Evolutionary conservation across 768 basidiomycete genomes (phyloP).

Genomic region (Fistulinella prunicolor): DNA sequence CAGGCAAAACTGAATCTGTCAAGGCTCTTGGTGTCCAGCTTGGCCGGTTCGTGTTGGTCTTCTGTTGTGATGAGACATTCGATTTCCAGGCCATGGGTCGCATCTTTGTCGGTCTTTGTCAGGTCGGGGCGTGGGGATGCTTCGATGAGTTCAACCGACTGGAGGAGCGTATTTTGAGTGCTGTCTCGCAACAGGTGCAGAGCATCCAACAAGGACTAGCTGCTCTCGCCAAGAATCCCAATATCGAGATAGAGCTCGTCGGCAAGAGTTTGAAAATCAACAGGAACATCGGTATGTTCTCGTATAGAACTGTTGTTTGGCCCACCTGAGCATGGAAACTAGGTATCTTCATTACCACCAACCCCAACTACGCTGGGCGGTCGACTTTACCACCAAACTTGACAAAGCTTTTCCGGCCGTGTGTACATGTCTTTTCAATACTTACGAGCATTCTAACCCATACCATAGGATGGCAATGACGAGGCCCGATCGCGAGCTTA

Average conservation of each 20-base stretch:
- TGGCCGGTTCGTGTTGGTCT: slow-evolving; percentile 99
- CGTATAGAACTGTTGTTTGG: not conserved
- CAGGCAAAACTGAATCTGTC: slow-evolving; percentile 98
- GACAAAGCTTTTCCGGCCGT: slow-evolving; percentile 93
- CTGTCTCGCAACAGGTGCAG: slow-evolving; percentile 98
- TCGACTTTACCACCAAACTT: slow-evolving; percentile 85
- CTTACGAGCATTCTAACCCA: slow-evolving; percentile 7
- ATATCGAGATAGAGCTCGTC: slow-evolving; percentile 91
- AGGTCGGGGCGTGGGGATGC: slow-evolving; percentile 99
- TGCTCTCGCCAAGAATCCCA: slow-evolving; percentile 77
- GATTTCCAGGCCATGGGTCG: slow-evolving; percentile 99
- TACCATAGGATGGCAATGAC: slow-evolving; percentile 93
- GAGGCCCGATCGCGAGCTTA: slow-evolving; percentile 94
- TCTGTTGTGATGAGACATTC: slow-evolving; percentile 99
- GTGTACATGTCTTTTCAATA: slow-evolving; percentile 30
- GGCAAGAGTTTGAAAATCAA: slow-evolving; percentile 93
- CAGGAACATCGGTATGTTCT: slow-evolving; percentile 75
- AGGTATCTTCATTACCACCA: slow-evolving; percentile 99
- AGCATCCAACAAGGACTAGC: slow-evolving; percentile 95
- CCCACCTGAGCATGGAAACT: slow-evolving; percentile 11
- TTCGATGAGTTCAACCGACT: slow-evolving; percentile 98
- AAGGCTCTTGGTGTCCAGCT: slow-evolving; percentile 97
- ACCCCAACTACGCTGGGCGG: slow-evolving; percentile 97
- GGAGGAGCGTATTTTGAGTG: slow-evolving; percentile 95
- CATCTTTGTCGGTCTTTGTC: slow-evolving; percentile 97